phyloP scores from a whole-genome alignment of 1,284 basidiomycete species.

The Puccinia polysora region DNA sequence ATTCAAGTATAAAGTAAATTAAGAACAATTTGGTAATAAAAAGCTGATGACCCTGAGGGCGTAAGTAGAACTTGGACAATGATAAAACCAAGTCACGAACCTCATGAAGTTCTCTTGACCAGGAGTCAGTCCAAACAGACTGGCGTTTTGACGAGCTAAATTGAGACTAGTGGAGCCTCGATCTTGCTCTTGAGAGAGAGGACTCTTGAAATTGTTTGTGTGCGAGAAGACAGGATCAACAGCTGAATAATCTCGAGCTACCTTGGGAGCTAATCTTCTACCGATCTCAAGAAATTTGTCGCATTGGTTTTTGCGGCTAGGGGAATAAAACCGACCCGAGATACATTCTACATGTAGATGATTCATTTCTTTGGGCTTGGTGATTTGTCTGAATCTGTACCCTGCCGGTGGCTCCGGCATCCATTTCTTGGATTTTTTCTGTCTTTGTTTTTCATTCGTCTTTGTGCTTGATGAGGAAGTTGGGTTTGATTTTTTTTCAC shows the following conservation, averaged over 20 bases:
- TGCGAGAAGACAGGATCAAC: not conserved
- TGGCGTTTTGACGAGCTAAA: slow-evolving; percentile 16
- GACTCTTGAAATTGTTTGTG: not conserved
- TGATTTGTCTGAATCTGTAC: slow-evolving; percentile 25
- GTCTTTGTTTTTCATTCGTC: not conserved
- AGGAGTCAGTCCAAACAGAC: slow-evolving; percentile 28
- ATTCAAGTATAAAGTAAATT: no score
- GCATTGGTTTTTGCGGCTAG: slow-evolving; percentile 14
- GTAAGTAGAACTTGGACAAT: not conserved
- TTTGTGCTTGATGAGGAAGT: not conserved
- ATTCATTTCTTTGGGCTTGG: slow-evolving; percentile 1
- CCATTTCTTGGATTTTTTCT: not conserved
- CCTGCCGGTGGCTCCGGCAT: slow-evolving; percentile 26
- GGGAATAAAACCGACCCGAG: slow-evolving; percentile 39
- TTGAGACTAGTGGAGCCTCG: not conserved
- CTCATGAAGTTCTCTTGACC: slow-evolving; percentile 40
- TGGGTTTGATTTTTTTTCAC: not conserved
- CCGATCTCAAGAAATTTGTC: slow-evolving; percentile 9
- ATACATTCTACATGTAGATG: slow-evolving; percentile 20
- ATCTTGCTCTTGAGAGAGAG: not conserved
- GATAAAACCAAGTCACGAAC: slow-evolving; percentile 3
- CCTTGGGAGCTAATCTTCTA: not conserved
- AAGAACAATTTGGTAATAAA: no score
- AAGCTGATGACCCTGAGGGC: no score
- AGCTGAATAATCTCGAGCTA: slow-evolving; percentile 1